Base-by-base conservation (phyloP, 257 asterid species). In the Nicotiana attenuata region DNA sequence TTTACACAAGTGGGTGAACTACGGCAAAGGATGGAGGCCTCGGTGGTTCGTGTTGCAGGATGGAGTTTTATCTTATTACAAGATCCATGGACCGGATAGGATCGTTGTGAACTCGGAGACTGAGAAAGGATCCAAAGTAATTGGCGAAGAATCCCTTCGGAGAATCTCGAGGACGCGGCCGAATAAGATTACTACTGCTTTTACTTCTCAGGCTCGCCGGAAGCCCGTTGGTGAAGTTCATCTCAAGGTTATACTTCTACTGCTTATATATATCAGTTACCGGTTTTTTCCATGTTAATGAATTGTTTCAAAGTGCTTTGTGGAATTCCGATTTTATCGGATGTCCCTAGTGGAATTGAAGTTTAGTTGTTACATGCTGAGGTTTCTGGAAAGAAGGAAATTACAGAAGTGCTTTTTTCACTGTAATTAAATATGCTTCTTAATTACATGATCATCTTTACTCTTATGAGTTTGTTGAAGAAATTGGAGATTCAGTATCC, bases 11-110 rank as follows among this genome's bases (percentile, higher is more conserved):
- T 95, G 99, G 99, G 99, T 95, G 84, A 95, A 95, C 89, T 95
- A 93, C 73, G 99, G 99, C n/a, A 91, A 87, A 78, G 99, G 99
- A 4, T 95, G 99, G 99, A 90, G 99, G 83, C 97, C 93, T 5
- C 83, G 99, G 88, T 95, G 99, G 98, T 92, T 95, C 68, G 97
- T 93, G 24, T 87, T 95, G 92, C 99, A 93, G 71, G 99, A 95
- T 81, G 99, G 97, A 3, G 99, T 95, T 28, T 78, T 95, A 89
- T 92, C 98, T 65, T 95, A 95, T 81, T 95, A 92, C 20, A 95
- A 95, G 97, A 91, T 95, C 91, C 99, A 92, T 75, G 98, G 99
- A 33, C 98, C 94, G 52, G 95, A 93, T 87, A 93, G 86, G 88
- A 95, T 95, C 86, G 60, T 88, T 26, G 80, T 93, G 22, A 88